Evolutionary conservation across 1,284 basidiomycete species (phyloP), one percentile per base, ranked within the genome.

Genomic region (Irpex sp.): DNA sequence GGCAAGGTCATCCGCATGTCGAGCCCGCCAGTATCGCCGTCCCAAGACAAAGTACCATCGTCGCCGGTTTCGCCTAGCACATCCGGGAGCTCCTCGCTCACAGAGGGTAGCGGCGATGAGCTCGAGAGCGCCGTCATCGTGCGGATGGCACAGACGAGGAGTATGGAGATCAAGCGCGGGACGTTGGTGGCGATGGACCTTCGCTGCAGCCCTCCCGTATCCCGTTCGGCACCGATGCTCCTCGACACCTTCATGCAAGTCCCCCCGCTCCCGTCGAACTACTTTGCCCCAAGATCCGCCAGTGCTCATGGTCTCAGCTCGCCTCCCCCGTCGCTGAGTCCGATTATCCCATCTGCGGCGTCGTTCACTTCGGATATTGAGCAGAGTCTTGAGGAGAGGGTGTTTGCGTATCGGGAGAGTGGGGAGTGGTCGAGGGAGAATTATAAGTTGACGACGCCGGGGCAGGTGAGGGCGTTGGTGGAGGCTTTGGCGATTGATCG

Each of bases 141-240:
- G 8, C 63, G 63, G 7, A 54, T 63, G 51, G 66, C 62, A 8
- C 65, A 58, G 5, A 55, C 65, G 1, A 43, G 58, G 11, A 68
- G 66, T 57, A 61, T 68, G 56, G 66, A 68, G 56, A 64, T 68
- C 65, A 65, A 67, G 37, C 58, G 57, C 21, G 65, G 65, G 35
- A 57, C 64, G 9, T 55, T 68, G 7, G 63, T 68, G 1, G 60
- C 66, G n/a, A 43, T 67, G 39, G n/a, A 59, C 17, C 19, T 65
- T 58, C 58, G 36, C 13, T 56, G 21, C 47, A 46, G 59, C 17
- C 60, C 60, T 31, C 43, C 59, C 8, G 2, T 21, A 11, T 50
- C 47, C 5, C 51, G 19, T 37, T 51, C 63, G 15, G 50, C 58
- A 17, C 62, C 58, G 26, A 26, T 59, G 55, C 60, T 61, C 51